A percentile compares a stretch with the other conserved stretches of the same genome.
phyloP scores from a whole-genome alignment of 208 protist species.

The Leishmania aethiopica region DNA sequence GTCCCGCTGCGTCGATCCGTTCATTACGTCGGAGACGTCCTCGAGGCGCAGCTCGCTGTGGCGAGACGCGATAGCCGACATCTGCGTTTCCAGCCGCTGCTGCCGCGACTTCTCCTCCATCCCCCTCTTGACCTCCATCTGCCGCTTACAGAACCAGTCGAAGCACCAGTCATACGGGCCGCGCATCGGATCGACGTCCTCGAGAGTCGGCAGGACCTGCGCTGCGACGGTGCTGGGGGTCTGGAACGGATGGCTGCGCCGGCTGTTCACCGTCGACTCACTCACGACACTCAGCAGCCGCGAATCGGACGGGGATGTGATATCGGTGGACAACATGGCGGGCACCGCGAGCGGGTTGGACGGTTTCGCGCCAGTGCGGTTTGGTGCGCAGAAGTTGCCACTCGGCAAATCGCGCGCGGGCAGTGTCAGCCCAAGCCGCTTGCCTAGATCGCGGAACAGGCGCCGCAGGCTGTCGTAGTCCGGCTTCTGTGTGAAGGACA shows the following conservation, averaged over 20 bases:
- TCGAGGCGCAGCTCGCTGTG: constrained; percentile 20
- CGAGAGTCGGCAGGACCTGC: constrained; percentile 12
- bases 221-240: constrained; percentile 29
- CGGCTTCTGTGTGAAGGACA: constrained; percentile 76
- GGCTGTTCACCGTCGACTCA: constrained; percentile 11
- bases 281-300: constrained; percentile 24
- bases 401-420: neutral
- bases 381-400: neutral
- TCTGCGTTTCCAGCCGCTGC: neutral
- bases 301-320: constrained; percentile 10
- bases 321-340: neutral
- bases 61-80: neutral
- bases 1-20: constrained; percentile 11
- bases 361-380: constrained; percentile 6
- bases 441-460: constrained; percentile 58
- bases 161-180: constrained; percentile 82
- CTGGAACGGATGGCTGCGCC: constrained; percentile 7
- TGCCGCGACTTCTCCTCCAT: constrained; percentile 15
- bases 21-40: constrained; percentile 14
- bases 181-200: constrained; percentile 32
- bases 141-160: constrained; percentile 85
- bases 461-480: constrained; percentile 83
- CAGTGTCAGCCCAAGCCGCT: constrained; percentile 33
- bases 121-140: constrained; percentile 45
- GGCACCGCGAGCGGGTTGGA: constrained; percentile 17